These are phyloP conservation scores for Pythium brassicae DNA, from an alignment of 352 stramenopile species.

Conservation along the genomic window DNA sequence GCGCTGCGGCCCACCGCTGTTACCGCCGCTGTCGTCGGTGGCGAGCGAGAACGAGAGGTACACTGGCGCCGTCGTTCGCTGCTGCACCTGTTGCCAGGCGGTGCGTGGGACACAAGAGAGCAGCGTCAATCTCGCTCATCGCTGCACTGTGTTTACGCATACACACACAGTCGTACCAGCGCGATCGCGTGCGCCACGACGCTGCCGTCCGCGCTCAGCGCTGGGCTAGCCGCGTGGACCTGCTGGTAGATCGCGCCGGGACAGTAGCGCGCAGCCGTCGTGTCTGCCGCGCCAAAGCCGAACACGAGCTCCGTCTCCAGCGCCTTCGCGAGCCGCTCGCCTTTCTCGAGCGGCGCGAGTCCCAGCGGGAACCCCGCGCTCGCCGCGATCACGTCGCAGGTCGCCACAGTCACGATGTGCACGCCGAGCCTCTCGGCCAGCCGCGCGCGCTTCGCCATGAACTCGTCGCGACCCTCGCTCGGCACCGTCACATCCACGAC, in stretches of 20 bases:
- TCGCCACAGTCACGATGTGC: conserved; percentile 51
- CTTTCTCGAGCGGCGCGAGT: conserved; percentile 25
- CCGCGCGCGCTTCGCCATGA: conserved; percentile 23
- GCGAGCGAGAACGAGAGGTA: conserved; percentile 63
- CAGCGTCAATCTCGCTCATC: too few relatives aligned
- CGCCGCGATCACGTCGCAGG: conserved; percentile 28
- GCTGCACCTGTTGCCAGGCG: conserved; percentile 46
- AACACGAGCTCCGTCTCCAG: conserved; percentile 71
- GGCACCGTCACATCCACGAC: conserved; percentile 52
- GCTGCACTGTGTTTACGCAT: background rate
- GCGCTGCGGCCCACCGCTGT: background rate
- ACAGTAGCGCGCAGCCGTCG: conserved; percentile 18
- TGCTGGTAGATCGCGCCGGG: conserved; percentile 65
- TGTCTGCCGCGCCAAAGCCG: conserved; percentile 26
- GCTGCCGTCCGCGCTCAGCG: conserved; percentile 19
- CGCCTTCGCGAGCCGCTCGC: conserved; percentile 43
- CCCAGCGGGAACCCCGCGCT: conserved; percentile 9
- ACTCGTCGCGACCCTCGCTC: conserved; percentile 41
- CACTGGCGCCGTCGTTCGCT: conserved; percentile 42
- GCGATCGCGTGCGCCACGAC: conserved; percentile 34
- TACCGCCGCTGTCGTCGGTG: too few relatives aligned
- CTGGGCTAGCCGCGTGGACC: conserved; percentile 21
- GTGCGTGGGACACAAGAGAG: background rate
- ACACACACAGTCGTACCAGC: conserved; percentile 14
- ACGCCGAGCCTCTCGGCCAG: conserved; percentile 35